Evolutionary conservation across 2,329 filamentous ascomycete genomes (phyloP).

Genomic region (Sclerotinia sclerotiorum): DNA sequence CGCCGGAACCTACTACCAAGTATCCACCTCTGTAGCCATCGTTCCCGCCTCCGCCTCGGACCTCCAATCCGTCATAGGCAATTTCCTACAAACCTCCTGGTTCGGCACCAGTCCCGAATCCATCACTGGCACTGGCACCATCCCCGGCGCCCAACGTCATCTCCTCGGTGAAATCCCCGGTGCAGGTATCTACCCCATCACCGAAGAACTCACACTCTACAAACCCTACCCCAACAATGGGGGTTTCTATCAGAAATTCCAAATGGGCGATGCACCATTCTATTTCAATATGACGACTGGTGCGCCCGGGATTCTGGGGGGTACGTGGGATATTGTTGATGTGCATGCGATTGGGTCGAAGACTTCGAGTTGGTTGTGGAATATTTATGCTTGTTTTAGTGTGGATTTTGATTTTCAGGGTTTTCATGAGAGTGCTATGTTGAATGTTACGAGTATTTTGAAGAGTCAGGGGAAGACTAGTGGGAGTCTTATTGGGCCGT

Average conservation of each 20-base stretch:
- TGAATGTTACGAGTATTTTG: constrained; percentile 8
- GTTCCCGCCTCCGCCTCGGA: neutral
- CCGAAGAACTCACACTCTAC: constrained; percentile 12
- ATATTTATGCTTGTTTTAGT: constrained; percentile 17
- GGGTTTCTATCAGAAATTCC: neutral
- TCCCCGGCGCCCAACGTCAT: neutral
- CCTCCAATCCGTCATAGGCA: neutral
- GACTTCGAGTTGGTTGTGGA: constrained; percentile 5
- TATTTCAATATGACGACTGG: neutral
- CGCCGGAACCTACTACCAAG: constrained; percentile 8
- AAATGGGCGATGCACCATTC: constrained; percentile 4
- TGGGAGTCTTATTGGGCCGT: neutral
- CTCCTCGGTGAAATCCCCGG: neutral
- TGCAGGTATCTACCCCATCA: constrained; percentile 1
- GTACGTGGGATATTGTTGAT: constrained; percentile 12
- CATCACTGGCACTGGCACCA: neutral
- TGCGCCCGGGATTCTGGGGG: neutral
- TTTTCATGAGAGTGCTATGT: constrained; percentile 17
- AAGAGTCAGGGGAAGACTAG: neutral
- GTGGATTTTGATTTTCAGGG: constrained; percentile 6
- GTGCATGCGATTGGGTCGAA: neutral
- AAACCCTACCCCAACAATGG: neutral
- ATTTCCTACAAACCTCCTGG: constrained; percentile 13
- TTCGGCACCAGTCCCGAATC: neutral
- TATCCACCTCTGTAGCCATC: neutral